Conservation (phyloP, 768 basidiomycete species). For the Arthromyces matolae region DNA sequence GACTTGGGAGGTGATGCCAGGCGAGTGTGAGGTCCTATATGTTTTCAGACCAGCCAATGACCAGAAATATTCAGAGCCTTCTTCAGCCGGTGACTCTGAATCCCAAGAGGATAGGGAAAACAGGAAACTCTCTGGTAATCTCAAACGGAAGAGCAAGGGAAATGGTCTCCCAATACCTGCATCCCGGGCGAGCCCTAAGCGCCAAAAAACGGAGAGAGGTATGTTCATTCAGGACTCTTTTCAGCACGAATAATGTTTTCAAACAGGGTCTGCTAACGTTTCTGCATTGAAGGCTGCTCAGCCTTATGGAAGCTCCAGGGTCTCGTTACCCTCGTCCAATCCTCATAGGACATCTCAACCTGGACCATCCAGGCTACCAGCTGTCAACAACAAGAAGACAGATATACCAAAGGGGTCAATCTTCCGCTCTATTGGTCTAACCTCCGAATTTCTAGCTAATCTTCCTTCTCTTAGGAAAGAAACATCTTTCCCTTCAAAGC, state of each 20-base stretch:
- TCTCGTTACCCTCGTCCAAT: not conserved
- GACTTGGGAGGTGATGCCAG: constrained; percentile 8
- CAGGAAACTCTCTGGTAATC: not conserved
- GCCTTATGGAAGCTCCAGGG: not conserved
- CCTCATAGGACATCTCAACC: not conserved
- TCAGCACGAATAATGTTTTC: too few relatives aligned
- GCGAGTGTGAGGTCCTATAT: not conserved
- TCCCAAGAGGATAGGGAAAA: constrained; percentile 10
- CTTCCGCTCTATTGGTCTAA: not conserved
- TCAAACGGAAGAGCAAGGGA: constrained; percentile 18
- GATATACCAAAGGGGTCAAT: too few relatives aligned
- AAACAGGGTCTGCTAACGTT: not conserved
- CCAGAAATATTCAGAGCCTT: too few relatives aligned
- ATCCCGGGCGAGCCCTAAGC: constrained; percentile 8
- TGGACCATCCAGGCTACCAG: not conserved
- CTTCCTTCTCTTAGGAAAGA: not conserved
- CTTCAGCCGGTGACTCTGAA: constrained; percentile 10
- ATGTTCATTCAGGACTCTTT: not conserved
- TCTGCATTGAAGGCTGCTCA: not conserved
- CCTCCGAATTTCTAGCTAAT: not conserved
- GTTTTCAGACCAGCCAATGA: not conserved
- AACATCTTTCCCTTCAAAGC: not conserved
- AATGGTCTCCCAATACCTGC: not conserved
- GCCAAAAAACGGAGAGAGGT: constrained; percentile 5
- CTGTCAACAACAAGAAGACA: not conserved